phyloP scores from a whole-genome alignment of 331 rosid genomes.

The Ulmus americana region DNA sequence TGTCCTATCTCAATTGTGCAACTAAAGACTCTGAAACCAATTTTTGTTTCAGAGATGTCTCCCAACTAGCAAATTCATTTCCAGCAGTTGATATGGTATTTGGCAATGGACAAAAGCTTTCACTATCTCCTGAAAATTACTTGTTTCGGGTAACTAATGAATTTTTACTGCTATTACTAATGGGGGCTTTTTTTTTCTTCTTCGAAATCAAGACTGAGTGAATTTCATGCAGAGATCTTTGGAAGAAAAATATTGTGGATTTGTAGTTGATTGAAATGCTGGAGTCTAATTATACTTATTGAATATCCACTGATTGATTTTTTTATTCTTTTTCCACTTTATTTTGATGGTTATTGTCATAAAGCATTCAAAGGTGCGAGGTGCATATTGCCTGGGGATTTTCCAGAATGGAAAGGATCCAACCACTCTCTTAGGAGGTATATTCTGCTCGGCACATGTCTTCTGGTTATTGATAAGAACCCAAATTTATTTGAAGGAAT shows the following conservation, averaged over 20 bases:
- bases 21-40: conserved; percentile 21
- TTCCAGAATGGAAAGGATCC: conserved; percentile 79
- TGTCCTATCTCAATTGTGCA: conserved; percentile 12
- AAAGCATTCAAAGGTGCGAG: conserved; percentile 82
- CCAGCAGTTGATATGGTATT: conserved; percentile 89
- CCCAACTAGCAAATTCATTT: conserved; percentile 52
- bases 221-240: not conserved
- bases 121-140: conserved; percentile 89
- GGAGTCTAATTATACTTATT: conserved; percentile 22
- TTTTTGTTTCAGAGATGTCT: conserved; percentile 52
- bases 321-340: conserved; percentile 23
- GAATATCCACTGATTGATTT: conserved; percentile 20
- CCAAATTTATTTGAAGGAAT: not conserved
- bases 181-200: not conserved
- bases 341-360: conserved; percentile 20
- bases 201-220: not conserved
- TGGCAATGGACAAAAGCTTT: conserved; percentile 59
- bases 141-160: conserved; percentile 64
- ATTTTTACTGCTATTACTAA: not conserved
- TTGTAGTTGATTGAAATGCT: conserved; percentile 9
- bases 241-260: not conserved
- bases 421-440: conserved; percentile 97
- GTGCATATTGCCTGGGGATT: conserved; percentile 90
- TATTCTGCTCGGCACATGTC: conserved; percentile 19
- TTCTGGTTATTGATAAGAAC: not conserved